A percentile compares a stretch with the other conserved stretches of the same genome.
phyloP scores from a whole-genome alignment of 176 grass and related monocot genomes.

The Carex kokanica region DNA sequence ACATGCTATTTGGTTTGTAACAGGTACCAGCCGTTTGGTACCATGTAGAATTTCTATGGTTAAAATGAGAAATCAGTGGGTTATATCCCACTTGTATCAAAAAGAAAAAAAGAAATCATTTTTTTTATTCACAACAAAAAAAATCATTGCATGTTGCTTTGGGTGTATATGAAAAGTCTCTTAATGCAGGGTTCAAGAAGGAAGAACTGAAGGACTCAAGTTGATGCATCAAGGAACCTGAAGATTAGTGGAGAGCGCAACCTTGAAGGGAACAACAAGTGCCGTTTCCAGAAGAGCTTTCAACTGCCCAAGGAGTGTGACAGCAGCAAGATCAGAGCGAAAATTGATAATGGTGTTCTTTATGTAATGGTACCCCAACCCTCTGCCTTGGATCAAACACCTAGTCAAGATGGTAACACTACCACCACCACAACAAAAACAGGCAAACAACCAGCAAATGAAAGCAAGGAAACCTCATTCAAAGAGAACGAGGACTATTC shows the following conservation, averaged over 20 bases:
- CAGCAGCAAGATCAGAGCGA: slow-evolving; percentile 38
- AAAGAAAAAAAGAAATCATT: no score
- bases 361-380: slow-evolving; percentile 45
- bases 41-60: no score
- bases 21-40: no score
- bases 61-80: no score
- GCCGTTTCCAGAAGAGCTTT: slow-evolving; percentile 51
- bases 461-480: not conserved
- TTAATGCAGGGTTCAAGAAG: slow-evolving; percentile 55
- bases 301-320: slow-evolving; percentile 32
- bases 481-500: not conserved
- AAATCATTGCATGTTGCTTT: not conserved
- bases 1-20: not conserved
- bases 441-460: not conserved
- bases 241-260: slow-evolving; percentile 49
- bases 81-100: no score
- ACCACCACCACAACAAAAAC: not conserved
- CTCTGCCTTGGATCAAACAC: not conserved
- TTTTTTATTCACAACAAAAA: no score
- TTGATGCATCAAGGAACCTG: slow-evolving; percentile 37
- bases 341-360: slow-evolving; percentile 46
- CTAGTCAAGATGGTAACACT: not conserved
- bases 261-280: slow-evolving; percentile 25
- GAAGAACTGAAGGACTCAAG: slow-evolving; percentile 61
- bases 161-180: not conserved